Base-by-base conservation (phyloP, 2,329 filamentous ascomycete species). In the Pezicula carpinea region DNA sequence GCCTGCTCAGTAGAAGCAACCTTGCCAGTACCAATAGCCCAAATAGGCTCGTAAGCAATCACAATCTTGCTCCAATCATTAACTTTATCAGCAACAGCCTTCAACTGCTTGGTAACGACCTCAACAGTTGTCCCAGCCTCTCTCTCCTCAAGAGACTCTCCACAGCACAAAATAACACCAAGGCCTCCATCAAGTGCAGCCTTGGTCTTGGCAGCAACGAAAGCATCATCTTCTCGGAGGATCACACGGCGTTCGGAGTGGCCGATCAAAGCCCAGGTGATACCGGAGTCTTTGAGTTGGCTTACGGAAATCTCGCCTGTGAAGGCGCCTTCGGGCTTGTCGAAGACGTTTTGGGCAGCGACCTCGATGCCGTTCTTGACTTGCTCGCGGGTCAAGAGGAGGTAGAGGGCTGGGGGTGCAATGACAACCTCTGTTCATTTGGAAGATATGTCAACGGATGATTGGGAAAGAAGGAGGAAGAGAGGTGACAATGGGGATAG, bases 31-130 rank as follows among this genome's bases (percentile, higher is more conserved):
- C 92, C 92, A 60, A 83, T 87, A 67, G 82, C 90, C 92, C 93
- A 99, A 77, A 99, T 95, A 64, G 93, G 93, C 81, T 99, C 93
- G 73, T 99, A 99, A 64, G 93, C 93, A 64, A 99, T 80, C 67
- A 99, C 93, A 56, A 99, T 81, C 77, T 93, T 93, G 64, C 76
- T 80, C 93, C 93, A 99, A 75, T 96, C 88, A 62, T 81, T 74
- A 65, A 89, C 74, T 75, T 86, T 77, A 68, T 90, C 84, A 47
- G 81, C 80, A 56, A 92, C 88, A 56, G 90, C 90, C 55, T 82
- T 79, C 61, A 99, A 81, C 78, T 99, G 93, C 57, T 73, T 74
- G 60, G 87, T 93, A 63, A 95, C 87, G 54, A 93, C 85, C 43
- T 88, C 82, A 64, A 95, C 85, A 55, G 92, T 97, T 77, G 88